Evolutionary conservation across 306 rosid genomes (phyloP).

Genomic region (Cicer pinnatifidum): DNA sequence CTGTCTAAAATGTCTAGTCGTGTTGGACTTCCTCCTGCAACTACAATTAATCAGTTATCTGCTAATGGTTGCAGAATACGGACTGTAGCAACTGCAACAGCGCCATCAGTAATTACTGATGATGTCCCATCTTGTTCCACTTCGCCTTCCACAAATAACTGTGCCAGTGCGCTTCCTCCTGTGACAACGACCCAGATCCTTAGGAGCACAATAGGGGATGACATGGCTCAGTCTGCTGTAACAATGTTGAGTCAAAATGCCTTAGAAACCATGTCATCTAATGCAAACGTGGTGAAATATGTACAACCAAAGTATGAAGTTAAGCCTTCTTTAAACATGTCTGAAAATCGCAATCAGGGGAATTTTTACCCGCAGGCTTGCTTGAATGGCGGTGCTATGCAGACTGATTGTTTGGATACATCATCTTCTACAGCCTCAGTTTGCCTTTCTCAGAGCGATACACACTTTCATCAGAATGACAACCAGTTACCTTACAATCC

Average conservation of each 20-base stretch:
- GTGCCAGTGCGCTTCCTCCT: conserved; percentile 59
- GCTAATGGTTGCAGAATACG: conserved; percentile 55
- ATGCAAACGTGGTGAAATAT: conserved; percentile 62
- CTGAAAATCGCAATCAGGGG: conserved; percentile 73
- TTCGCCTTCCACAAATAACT: conserved; percentile 91
- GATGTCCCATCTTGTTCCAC: conserved; percentile 93
- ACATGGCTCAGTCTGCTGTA: conserved; percentile 80
- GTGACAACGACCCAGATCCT: conserved; percentile 55
- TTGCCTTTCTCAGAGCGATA: conserved; percentile 78
- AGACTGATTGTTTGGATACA: conserved; percentile 89
- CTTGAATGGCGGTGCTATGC: conserved; percentile 56
- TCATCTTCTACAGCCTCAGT: conserved; percentile 95
- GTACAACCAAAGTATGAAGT: conserved; percentile 69
- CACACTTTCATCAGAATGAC: conserved; percentile 69
- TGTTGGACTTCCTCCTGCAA: conserved; percentile 52
- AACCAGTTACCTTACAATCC: conserved; percentile 68
- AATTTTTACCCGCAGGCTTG: conserved; percentile 59
- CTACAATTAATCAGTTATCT: conserved; percentile 59
- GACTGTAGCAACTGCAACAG: conserved; percentile 64
- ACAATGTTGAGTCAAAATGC: conserved; percentile 60
- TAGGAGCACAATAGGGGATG: conserved; percentile 62
- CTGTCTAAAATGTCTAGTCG: conserved; percentile 63
- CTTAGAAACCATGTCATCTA: conserved; percentile 66
- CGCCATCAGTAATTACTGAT: conserved; percentile 79
- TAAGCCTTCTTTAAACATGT: conserved; percentile 71